Evolutionary conservation across 2,329 filamentous ascomycete genomes (phyloP).

Genomic region (Botrytis pseudocinerea): DNA sequence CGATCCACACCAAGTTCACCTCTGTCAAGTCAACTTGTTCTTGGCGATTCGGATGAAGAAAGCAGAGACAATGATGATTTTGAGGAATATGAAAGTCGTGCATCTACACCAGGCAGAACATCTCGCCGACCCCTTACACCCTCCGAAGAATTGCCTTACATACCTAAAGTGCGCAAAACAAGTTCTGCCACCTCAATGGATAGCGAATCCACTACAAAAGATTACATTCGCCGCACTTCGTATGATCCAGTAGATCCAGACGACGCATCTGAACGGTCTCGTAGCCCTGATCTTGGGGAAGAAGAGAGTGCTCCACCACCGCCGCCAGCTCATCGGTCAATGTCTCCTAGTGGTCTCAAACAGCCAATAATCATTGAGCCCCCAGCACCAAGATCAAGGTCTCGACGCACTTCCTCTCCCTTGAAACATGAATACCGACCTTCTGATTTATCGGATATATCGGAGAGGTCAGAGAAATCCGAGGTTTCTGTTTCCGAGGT

Average conservation of each 20-base stretch:
- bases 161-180: slow-evolving; percentile 23
- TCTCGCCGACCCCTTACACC: slow-evolving; percentile 19
- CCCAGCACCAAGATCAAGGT: slow-evolving; percentile 39
- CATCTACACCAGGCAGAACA: slow-evolving; percentile 18
- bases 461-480: slow-evolving; percentile 44
- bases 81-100: slow-evolving; percentile 11
- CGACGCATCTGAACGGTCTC: neutral
- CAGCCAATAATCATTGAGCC: slow-evolving; percentile 34
- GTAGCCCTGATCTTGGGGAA: slow-evolving; percentile 7
- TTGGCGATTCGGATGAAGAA: slow-evolving; percentile 22
- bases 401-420: slow-evolving; percentile 83
- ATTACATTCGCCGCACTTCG: slow-evolving; percentile 7
- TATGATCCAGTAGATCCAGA: slow-evolving; percentile 9
- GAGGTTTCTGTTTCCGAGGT: slow-evolving; percentile 54
- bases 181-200: slow-evolving; percentile 15
- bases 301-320: slow-evolving; percentile 37
- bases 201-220: slow-evolving; percentile 18
- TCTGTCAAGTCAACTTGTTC: slow-evolving; percentile 20
- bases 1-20: slow-evolving; percentile 23
- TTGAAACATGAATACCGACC: slow-evolving; percentile 97
- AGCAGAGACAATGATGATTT: slow-evolving; percentile 3
- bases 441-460: slow-evolving; percentile 60
- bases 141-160: slow-evolving; percentile 20
- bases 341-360: slow-evolving; percentile 49
- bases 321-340: slow-evolving; percentile 38